phyloP scores from a whole-genome alignment of 2,329 filamentous ascomycete species.

The Fusarium praegraminearum region DNA sequence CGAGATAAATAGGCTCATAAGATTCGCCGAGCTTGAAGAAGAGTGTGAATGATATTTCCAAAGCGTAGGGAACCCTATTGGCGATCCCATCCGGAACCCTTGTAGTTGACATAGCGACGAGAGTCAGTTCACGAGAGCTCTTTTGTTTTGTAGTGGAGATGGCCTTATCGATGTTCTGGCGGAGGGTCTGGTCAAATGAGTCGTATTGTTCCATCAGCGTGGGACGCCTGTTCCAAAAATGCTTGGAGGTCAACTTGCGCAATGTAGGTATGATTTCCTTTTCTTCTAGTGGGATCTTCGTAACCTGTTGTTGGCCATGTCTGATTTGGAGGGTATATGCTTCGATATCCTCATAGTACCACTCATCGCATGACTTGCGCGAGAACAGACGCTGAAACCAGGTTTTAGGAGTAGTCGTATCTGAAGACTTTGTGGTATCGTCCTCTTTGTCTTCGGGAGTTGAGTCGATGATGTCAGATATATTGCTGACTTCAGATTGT shows the following conservation, averaged over 20 bases:
- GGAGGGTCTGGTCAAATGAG: not conserved
- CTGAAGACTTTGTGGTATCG: not conserved
- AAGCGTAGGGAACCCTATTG: fast-evolving
- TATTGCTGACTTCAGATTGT: not conserved
- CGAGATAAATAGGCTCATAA: not conserved
- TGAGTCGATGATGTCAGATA: fast-evolving
- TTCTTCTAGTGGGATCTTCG: not conserved
- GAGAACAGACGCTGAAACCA: slow-evolving; percentile 8
- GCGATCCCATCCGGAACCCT: not conserved
- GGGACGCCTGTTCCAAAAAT: not conserved
- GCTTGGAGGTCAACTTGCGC: fast-evolving
- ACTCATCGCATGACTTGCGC: not conserved
- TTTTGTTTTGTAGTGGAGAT: not conserved
- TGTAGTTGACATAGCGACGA: not conserved
- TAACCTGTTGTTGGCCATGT: fast-evolving
- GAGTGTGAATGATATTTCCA: not conserved
- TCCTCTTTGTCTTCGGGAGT: fast-evolving
- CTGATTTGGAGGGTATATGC: not conserved
- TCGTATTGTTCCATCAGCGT: not conserved
- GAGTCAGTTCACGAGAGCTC: not conserved
- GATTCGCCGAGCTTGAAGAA: not conserved
- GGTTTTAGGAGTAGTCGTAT: not conserved
- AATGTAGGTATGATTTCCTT: fast-evolving
- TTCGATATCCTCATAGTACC: not conserved
- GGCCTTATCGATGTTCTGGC: fast-evolving